Evolutionary conservation across 208 protist species (phyloP), one percentile per base, ranked within the genome.

Genomic region (Angomonas desouzai): DNA sequence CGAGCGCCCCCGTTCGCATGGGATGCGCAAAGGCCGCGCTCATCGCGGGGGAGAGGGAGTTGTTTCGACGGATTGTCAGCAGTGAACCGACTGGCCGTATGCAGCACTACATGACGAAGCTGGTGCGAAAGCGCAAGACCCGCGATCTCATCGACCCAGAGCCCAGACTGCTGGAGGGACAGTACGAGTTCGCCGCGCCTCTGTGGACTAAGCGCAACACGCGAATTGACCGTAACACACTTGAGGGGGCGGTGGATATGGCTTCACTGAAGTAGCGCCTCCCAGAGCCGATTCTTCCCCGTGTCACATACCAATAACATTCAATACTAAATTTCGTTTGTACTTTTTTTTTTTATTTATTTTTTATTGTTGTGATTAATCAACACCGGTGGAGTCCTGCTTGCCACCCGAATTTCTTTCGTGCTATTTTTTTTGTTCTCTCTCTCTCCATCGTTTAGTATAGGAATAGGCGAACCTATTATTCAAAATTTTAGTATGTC

Each of bases 1-100:
- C 85, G 3, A 48, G 81, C 3, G 79, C 78, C 1, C 78, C 91
- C n/a, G 82, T 96, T 22, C 91, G 91, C 10, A 91, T 94, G 87
- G 91, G 91, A 32, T 96, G 91, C 66, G 91, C 91, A 18, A 96
- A 96, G 80, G 91, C 91, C 18, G 83, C 91, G 13, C 77, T 96
- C 60, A 92, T 93, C 57, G 77, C 85, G 16, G 91, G 87, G 0
- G 84, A 96, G 30, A 76, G 85, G 20, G 87, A 74, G 33, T 76
- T 96, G 13, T 94, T 96, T 55, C 83, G 85, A 10, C 66, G 70
- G 16, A 92, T 96, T 63, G 91, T 96, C 16, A 75, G 75, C 10
- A 91, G 76, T 48, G 87, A 96, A 72, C 87, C 87, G n/a, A 77
- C 82, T 0, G 87, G 91, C 0, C 85, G 91, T 23, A 91, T 88